Conservation (phyloP, 306 rosid species). For the Sicyos baderoa region DNA sequence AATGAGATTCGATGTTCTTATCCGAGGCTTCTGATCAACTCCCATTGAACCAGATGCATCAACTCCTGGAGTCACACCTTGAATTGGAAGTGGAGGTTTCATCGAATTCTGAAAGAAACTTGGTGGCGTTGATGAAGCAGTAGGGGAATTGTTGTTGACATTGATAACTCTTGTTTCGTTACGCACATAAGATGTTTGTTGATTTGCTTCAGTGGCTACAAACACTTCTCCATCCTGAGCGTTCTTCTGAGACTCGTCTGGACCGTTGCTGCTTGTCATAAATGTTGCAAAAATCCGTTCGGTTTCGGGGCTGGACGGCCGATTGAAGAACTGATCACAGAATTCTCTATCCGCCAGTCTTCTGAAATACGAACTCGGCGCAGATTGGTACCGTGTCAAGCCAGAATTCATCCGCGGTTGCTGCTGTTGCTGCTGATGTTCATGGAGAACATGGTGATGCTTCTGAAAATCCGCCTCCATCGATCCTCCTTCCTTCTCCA, state of each 20-base stretch:
- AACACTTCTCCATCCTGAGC: conserved; percentile 2
- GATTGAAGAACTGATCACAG: conserved; percentile 56
- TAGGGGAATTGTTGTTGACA: conserved; percentile 27
- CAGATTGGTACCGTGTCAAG: conserved; percentile 64
- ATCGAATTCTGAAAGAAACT: conserved; percentile 35
- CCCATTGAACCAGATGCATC: conserved; percentile 41
- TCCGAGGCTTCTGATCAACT: conserved; percentile 35
- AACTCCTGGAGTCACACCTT: conserved; percentile 26
- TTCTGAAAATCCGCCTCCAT: conserved; percentile 81
- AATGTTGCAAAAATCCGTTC: conserved; percentile 54
- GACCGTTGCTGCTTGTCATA: conserved; percentile 22
- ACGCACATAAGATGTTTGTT: conserved; percentile 6
- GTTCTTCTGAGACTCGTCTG: conserved; percentile 4
- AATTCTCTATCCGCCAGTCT: conserved; percentile 51
- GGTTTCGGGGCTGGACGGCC: conserved; percentile 77
- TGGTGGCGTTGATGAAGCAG: conserved; percentile 32
- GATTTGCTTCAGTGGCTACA: conserved; percentile 1
- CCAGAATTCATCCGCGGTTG: conserved; percentile 52
- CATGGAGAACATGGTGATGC: no score
- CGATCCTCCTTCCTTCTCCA: conserved; percentile 10
- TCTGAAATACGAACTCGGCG: conserved; percentile 76
- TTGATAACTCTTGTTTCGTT: conserved; percentile 8
- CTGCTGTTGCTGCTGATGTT: conserved; percentile 26
- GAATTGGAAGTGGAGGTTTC: conserved; percentile 70
- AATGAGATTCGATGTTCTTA: conserved; percentile 48